Conservation (phyloP, 164 flowering plant species). For the grape (Vitis vinifera) region DNA sequence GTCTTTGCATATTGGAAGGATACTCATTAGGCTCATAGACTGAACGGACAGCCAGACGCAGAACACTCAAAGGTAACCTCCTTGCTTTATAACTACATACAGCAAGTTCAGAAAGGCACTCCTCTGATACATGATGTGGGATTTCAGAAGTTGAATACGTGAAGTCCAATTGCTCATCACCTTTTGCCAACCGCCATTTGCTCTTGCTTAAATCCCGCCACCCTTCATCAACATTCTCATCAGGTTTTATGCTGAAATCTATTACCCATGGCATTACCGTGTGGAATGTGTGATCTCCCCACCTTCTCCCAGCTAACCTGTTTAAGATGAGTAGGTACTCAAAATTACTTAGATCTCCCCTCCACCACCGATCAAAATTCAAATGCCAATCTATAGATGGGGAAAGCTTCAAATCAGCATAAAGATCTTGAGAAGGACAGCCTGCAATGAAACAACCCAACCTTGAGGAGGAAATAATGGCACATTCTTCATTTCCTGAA, state of each 20-base stretch:
- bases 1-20: constrained; percentile 94
- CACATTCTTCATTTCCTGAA: constrained; percentile 14
- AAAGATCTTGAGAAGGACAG: constrained; percentile 60
- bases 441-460: constrained; percentile 35
- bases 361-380: constrained; percentile 80
- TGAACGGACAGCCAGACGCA: constrained; percentile 87
- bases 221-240: constrained; percentile 63
- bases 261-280: constrained; percentile 98
- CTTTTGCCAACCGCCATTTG: constrained; percentile 98
- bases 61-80: constrained; percentile 81
- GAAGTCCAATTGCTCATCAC: constrained; percentile 97
- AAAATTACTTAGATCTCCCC: constrained; percentile 87
- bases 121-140: constrained; percentile 97
- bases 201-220: constrained; percentile 93
- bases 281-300: constrained; percentile 94
- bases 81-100: constrained; percentile 99
- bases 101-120: constrained; percentile 95
- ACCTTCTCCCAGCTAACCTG: constrained; percentile 91
- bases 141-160: constrained; percentile 92
- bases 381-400: constrained; percentile 60
- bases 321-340: constrained; percentile 87
- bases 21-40: constrained; percentile 99
- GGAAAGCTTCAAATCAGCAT: constrained; percentile 66
- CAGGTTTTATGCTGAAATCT: constrained; percentile 85
- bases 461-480: constrained; percentile 12